Conservation (phyloP, 1,139 yeast genomes). For the Suhomyces coccinellae region DNA sequence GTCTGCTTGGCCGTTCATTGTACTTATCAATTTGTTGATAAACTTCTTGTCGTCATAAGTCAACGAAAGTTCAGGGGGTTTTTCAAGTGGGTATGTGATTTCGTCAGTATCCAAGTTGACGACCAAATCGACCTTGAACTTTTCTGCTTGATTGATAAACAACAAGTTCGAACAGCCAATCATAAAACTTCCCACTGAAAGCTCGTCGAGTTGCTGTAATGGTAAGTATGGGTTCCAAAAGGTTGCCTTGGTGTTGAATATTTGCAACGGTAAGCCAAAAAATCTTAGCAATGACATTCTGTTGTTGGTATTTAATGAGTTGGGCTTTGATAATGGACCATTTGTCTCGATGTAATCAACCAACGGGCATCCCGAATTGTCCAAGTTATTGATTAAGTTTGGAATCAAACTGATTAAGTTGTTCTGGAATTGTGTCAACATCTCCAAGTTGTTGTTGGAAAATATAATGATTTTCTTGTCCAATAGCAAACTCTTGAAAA, state of each 20-base stretch:
- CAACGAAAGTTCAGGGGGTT: slow-evolving; percentile 47
- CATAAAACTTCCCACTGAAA: slow-evolving; percentile 66
- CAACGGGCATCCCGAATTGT: slow-evolving; percentile 79
- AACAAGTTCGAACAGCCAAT: slow-evolving; percentile 89
- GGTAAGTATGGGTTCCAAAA: slow-evolving; percentile 93
- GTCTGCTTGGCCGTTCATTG: slow-evolving; percentile 21
- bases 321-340: slow-evolving; percentile 54
- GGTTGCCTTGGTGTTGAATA: slow-evolving; percentile 80
- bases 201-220: slow-evolving; percentile 80
- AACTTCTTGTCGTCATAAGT: slow-evolving; percentile 73
- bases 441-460: slow-evolving; percentile 77
- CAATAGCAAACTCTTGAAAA: slow-evolving; percentile 74
- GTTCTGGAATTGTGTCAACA: slow-evolving; percentile 75
- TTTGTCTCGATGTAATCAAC: slow-evolving; percentile 57
- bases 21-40: slow-evolving; percentile 47
- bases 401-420: slow-evolving; percentile 75
- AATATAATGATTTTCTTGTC: slow-evolving; percentile 71
- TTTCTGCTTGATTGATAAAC: slow-evolving; percentile 65
- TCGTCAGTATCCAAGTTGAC: slow-evolving; percentile 41
- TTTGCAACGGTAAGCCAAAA: slow-evolving; percentile 83
- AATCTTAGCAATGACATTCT: slow-evolving; percentile 74
- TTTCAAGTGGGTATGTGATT: slow-evolving; percentile 43
- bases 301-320: slow-evolving; percentile 76
- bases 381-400: slow-evolving; percentile 66
- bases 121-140: slow-evolving; percentile 48